Evolutionary conservation across 805 yeast species (phyloP), one percentile per base, ranked within the genome.

Genomic region (Maudiozyma bulderi): DNA sequence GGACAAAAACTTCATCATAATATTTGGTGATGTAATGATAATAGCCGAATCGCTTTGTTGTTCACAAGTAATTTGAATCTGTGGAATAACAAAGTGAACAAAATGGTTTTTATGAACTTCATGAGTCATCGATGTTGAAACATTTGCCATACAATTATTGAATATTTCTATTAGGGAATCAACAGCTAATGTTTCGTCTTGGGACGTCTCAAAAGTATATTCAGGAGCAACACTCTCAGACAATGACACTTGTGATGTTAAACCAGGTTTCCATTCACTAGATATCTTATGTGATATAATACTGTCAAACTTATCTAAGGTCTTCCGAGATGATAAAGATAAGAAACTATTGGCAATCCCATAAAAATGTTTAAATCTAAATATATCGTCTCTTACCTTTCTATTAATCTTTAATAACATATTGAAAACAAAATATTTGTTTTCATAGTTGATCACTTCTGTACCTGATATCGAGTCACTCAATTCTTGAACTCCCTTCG

Each of bases 371-470:
- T 81, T 60, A 57, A 84, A 86, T 42, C 79, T 75, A 60, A 77
- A 75, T 43, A 87, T 67, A 10, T 77, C 68, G 57, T 88, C 80
- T 49, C 96, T 70, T 8, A 81, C 74, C 3, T 69, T 60, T 52
- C 84, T 81, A 63, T 85, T 83, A 96, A 96, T 89, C 55, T 81
- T 84, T 55, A 89, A 61, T 57, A 82, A 78, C 63, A 87, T 73
- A 49, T 83, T 79, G 55, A 88, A 89, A 26, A 87, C 68, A 51
- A 82, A 77, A 63, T 84, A 87, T 45, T 88, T 70, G 61, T 90
- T 89, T 51, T 63, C 65, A 47, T 64, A 51, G 7, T 31, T 8
- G 13, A 46, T 31, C 11, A 40, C 7, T 28, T 40, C 43, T 6
- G 34, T 49, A 2, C 46, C 30, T 2, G 44, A 40, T 1, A 45